Evolutionary conservation across 1,284 basidiomycete species (phyloP), one percentile per base, ranked within the genome.

Genomic region (Moniliella sp.): DNA sequence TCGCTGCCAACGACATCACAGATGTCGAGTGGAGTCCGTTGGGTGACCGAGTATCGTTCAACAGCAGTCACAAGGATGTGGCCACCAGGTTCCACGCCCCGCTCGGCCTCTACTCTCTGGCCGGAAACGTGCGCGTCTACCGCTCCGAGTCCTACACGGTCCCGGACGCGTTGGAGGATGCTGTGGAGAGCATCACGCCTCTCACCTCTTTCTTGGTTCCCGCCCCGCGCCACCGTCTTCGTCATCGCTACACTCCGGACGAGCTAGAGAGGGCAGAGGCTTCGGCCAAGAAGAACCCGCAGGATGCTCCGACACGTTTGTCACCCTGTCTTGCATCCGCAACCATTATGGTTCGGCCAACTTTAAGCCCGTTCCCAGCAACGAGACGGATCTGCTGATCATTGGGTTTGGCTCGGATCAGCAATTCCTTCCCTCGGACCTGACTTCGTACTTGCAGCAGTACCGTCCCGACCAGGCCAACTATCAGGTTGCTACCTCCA

Each of bases 31-130:
- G n/a, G n/a, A n/a, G n/a, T n/a, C n/a, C n/a, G n/a, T n/a, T n/a
- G n/a, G n/a, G n/a, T n/a, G n/a, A n/a, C n/a, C n/a, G 13, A 3
- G 17, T 36, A n/a, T 35, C 32, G 14, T 33, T 13, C 21, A 27
- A 16, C 15, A 13, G 5, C n/a, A 15, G n/a, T 17, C 18, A 19
- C 11, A 28, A 42, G 28, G 26, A 18, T 11, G 27, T 39, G 18
- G 36, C 40, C 5, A 33, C 39, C 18, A n/a, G 30, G 25, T 19
- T 19, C 31, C 17, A 42, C 36, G 5, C 37, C 13, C 28, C 9
- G 15, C 25, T 13, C 32, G 28, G 2, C 4, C 32, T 16, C 4
- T 8, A 2, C 15, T 8, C 31, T 10, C 25, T 30, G 15, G 11
- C 25, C 31, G 25, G 5, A 16, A 16, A 34, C 3, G 13, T 27